Evolutionary conservation across 768 basidiomycete species (phyloP).

Genomic region (Termitomyces sp.): DNA sequence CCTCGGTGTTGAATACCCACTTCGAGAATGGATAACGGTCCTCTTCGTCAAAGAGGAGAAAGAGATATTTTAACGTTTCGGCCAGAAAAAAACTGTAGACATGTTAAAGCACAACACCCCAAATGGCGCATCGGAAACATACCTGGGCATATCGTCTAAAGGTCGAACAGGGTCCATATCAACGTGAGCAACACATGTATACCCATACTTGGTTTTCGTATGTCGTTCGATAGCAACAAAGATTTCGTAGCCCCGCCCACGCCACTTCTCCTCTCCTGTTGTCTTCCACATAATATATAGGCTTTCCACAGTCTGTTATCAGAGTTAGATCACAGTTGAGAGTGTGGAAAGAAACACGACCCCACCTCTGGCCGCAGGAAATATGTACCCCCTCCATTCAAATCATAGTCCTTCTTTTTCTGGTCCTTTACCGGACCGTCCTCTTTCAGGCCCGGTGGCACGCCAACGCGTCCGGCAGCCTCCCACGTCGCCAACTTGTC

Average conservation of each 20-base stretch:
- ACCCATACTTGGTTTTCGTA: slow-evolving; percentile 52
- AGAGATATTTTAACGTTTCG: slow-evolving; percentile 58
- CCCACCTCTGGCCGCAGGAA: slow-evolving; percentile 63
- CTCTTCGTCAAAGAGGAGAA: slow-evolving; percentile 56
- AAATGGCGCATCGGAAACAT: slow-evolving; percentile 13
- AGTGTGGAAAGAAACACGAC: slow-evolving; percentile 11
- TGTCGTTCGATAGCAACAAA: slow-evolving; percentile 58
- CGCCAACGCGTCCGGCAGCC: slow-evolving; percentile 29
- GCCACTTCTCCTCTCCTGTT: slow-evolving; percentile 62
- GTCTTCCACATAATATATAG: slow-evolving; percentile 66
- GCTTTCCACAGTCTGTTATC: slow-evolving; percentile 60
- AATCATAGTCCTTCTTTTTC: slow-evolving; percentile 46
- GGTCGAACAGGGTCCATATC: slow-evolving; percentile 27
- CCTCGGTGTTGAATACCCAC: slow-evolving; percentile 67
- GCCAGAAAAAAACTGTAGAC: slow-evolving; percentile 35
- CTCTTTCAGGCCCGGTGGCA: slow-evolving; percentile 43
- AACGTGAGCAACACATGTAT: slow-evolving; percentile 47
- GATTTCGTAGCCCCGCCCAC: slow-evolving; percentile 66
- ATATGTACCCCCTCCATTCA: slow-evolving; percentile 33
- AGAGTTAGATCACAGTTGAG: neutral
- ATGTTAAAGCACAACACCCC: neutral
- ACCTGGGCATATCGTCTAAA: slow-evolving; percentile 74
- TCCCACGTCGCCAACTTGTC: slow-evolving; percentile 42
- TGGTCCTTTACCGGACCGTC: slow-evolving; percentile 16
- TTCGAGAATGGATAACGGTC: slow-evolving; percentile 45